Evolutionary conservation across 164 flowering plant genomes (phyloP).

Genomic region (Santalum album): DNA sequence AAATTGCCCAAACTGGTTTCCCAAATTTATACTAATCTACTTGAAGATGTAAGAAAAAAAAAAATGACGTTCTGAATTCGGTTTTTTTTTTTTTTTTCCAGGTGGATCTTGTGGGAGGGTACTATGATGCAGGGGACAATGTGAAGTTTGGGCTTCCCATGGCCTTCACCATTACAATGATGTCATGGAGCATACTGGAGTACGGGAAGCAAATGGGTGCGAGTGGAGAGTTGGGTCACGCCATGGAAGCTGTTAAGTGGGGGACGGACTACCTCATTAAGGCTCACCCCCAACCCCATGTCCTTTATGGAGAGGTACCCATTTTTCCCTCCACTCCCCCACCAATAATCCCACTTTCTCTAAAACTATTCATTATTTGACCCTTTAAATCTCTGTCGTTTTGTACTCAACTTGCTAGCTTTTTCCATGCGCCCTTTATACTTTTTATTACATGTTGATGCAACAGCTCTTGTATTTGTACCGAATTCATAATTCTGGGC

Average conservation of each 20-base stretch:
- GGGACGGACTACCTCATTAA: conserved; percentile 89
- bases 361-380: too few relatives aligned
- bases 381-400: too few relatives aligned
- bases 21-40: too few relatives aligned
- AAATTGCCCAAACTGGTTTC: too few relatives aligned
- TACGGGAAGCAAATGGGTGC: conserved; percentile 66
- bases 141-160: conserved; percentile 94
- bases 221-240: conserved; percentile 68
- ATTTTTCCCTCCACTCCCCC: not conserved
- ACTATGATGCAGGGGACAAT: conserved; percentile 96
- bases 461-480: too few relatives aligned
- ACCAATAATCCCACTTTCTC: too few relatives aligned
- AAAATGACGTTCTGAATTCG: not conserved
- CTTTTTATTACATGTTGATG: too few relatives aligned
- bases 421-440: too few relatives aligned
- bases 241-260: conserved; percentile 87
- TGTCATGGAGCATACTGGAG: conserved; percentile 84
- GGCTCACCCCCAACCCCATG: conserved; percentile 81
- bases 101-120: conserved; percentile 96
- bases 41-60: too few relatives aligned
- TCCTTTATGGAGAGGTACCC: conserved; percentile 76
- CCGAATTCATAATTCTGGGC: too few relatives aligned
- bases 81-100: conserved; percentile 8
- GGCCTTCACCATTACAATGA: conserved; percentile 93
- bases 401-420: too few relatives aligned